Evolutionary conservation across 2,329 filamentous ascomycete genomes (phyloP).

Genomic region (Ophiosphaerella narmari): DNA sequence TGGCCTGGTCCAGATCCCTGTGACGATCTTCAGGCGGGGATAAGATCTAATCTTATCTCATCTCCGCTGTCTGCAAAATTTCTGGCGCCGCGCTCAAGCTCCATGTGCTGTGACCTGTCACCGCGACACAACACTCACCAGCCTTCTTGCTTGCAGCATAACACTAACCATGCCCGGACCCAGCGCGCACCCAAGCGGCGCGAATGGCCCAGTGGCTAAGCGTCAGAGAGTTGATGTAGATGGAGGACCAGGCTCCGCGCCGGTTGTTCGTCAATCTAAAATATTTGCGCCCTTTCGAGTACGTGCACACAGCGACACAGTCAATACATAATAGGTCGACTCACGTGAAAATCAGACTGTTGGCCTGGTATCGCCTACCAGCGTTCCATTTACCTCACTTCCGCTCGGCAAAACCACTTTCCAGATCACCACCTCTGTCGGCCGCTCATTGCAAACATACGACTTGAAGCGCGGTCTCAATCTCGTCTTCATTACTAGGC

Average conservation of each 20-base stretch:
- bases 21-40: slow-evolving; percentile 27
- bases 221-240: slow-evolving; percentile 52
- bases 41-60: slow-evolving; percentile 31
- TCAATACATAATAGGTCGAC: not conserved
- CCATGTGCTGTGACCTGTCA: not conserved
- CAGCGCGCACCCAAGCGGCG: slow-evolving; percentile 53
- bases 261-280: slow-evolving; percentile 61
- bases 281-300: slow-evolving; percentile 95
- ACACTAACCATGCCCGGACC: slow-evolving; percentile 52
- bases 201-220: slow-evolving; percentile 66
- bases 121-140: not conserved
- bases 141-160: not conserved
- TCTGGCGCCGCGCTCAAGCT: slow-evolving; percentile 10
- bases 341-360: slow-evolving; percentile 67
- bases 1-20: slow-evolving; percentile 12
- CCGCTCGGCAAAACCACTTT: slow-evolving; percentile 93
- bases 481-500: slow-evolving; percentile 89
- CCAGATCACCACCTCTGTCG: slow-evolving; percentile 95
- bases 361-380: slow-evolving; percentile 87
- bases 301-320: slow-evolving; percentile 42
- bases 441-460: slow-evolving; percentile 90
- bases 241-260: slow-evolving; percentile 48
- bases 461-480: slow-evolving; percentile 88
- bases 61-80: slow-evolving; percentile 19
- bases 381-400: slow-evolving; percentile 85